phyloP scores from a whole-genome alignment of 768 basidiomycete species.

The Sporobolomyces pararoseus region DNA sequence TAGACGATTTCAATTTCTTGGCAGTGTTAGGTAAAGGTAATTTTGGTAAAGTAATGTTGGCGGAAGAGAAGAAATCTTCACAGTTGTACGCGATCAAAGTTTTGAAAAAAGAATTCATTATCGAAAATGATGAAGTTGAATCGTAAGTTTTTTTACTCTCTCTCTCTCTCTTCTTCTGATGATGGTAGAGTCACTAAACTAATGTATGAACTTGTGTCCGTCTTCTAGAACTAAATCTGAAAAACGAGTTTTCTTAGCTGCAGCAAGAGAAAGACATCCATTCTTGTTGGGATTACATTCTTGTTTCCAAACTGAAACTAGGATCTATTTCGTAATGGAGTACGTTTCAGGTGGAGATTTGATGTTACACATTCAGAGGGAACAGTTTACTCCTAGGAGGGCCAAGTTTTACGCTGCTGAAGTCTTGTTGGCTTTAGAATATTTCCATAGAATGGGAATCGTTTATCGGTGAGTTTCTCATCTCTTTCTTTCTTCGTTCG shows the following conservation, averaged over 20 bases:
- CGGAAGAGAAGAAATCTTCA: conserved; percentile 90
- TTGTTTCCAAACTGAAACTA: conserved; percentile 99
- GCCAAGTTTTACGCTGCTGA: conserved; percentile 99
- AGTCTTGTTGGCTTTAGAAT: conserved; percentile 89
- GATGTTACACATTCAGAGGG: conserved; percentile 98
- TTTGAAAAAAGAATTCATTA: conserved; percentile 99
- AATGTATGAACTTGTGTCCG: background rate
- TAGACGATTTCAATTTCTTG: conserved; percentile 98
- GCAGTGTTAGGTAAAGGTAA: conserved; percentile 98
- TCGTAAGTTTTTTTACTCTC: conserved; percentile 58
- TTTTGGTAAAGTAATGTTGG: conserved; percentile 99
- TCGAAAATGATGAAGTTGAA: conserved; percentile 99
- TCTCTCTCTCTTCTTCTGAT: background rate
- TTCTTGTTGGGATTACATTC: conserved; percentile 95
- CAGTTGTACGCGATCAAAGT: conserved; percentile 98
- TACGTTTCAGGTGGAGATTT: conserved; percentile 98
- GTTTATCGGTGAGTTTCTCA: conserved; percentile 76
- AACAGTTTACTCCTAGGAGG: conserved; percentile 96
- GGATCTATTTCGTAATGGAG: conserved; percentile 99
- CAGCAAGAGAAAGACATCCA: conserved; percentile 94
- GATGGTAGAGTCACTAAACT: too few relatives aligned
- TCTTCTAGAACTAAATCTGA: conserved; percentile 84
- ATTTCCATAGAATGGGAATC: conserved; percentile 98
- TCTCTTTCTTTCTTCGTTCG: conserved; percentile 10
- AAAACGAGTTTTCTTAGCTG: conserved; percentile 94